A percentile compares a stretch with the other conserved stretches of the same genome.
Evolutionary conservation across 345 rosid genomes (phyloP).

Genomic region (Bruguiera parviflora): DNA sequence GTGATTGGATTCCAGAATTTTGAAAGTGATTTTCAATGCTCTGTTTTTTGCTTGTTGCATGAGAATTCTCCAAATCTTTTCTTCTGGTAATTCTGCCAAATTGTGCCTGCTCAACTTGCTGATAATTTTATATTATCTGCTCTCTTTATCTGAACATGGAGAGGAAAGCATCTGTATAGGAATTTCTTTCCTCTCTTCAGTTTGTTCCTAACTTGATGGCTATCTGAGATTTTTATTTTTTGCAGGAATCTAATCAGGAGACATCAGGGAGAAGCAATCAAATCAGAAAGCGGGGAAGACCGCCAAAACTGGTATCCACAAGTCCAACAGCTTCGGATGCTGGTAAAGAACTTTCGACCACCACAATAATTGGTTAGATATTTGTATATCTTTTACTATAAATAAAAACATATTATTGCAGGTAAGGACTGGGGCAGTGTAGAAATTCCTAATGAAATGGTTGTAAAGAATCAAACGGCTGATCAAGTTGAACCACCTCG

Average conservation of each 20-base stretch:
- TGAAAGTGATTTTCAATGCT: background rate
- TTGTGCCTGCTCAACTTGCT: background rate
- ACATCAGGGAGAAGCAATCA: conserved; percentile 29
- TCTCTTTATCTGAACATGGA: background rate
- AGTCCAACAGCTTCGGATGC: conserved; percentile 17
- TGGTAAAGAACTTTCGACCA: conserved; percentile 31
- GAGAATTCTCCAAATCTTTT: background rate
- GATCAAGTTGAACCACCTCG: conserved; percentile 27
- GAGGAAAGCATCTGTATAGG: background rate
- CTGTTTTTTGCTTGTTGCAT: background rate
- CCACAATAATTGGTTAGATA: background rate
- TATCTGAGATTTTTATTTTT: conserved; percentile 10
- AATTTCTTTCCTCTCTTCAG: background rate
- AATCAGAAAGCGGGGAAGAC: conserved; percentile 51
- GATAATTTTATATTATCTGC: background rate
- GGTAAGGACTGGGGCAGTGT: conserved; percentile 29
- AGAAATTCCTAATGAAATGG: conserved; percentile 21
- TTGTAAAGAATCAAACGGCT: conserved; percentile 19
- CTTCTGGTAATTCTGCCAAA: background rate
- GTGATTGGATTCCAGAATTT: background rate
- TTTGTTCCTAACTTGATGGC: background rate
- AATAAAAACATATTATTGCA: conserved; percentile 19
- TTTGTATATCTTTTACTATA: background rate
- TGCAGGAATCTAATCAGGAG: conserved; percentile 20
- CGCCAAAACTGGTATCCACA: conserved; percentile 24